phyloP scores from a whole-genome alignment of 1,284 basidiomycete species.

The Leccinum fallax region DNA sequence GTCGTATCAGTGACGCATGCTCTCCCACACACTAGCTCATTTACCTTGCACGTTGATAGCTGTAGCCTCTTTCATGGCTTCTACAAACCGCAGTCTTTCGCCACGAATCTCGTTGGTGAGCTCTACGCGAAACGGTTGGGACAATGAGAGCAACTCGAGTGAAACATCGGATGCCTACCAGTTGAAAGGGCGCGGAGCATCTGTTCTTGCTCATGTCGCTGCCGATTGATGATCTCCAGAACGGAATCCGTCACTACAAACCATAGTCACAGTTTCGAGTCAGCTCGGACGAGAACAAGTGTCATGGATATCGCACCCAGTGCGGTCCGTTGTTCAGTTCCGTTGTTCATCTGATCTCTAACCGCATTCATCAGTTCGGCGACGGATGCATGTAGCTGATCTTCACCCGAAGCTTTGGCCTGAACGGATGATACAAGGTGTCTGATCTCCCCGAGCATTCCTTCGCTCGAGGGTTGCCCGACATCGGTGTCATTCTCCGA shows the following conservation, averaged over 20 bases:
- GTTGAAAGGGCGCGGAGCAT: constrained; percentile 64
- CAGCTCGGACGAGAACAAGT: not conserved
- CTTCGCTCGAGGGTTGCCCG: constrained; percentile 9
- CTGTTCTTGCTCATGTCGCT: constrained; percentile 69
- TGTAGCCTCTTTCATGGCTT: constrained; percentile 89
- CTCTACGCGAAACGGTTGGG: constrained; percentile 45
- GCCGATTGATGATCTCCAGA: constrained; percentile 61
- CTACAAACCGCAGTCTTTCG: constrained; percentile 81
- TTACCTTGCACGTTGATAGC: constrained; percentile 80
- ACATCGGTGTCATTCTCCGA: constrained; percentile 13
- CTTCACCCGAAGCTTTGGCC: constrained; percentile 23
- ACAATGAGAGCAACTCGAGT: constrained; percentile 1
- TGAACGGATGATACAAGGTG: constrained; percentile 27
- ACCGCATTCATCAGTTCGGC: constrained; percentile 28
- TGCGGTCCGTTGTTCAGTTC: constrained; percentile 27
- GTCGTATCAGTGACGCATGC: constrained; percentile 9
- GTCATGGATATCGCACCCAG: constrained; percentile 27
- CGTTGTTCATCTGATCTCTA: constrained; percentile 32
- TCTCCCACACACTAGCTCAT: constrained; percentile 19
- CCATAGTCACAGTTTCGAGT: not conserved
- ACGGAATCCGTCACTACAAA: constrained; percentile 58
- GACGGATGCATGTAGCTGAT: constrained; percentile 27
- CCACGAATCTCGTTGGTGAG: constrained; percentile 81
- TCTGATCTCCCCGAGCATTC: constrained; percentile 31
- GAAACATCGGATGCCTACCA: constrained; percentile 42